Percentiles rank a stretch among this genome's conserved stretches.
These are phyloP conservation scores for Leccinum discolor DNA, from an alignment of 1,284 basidiomycete species.

Conservation along the genomic window DNA sequence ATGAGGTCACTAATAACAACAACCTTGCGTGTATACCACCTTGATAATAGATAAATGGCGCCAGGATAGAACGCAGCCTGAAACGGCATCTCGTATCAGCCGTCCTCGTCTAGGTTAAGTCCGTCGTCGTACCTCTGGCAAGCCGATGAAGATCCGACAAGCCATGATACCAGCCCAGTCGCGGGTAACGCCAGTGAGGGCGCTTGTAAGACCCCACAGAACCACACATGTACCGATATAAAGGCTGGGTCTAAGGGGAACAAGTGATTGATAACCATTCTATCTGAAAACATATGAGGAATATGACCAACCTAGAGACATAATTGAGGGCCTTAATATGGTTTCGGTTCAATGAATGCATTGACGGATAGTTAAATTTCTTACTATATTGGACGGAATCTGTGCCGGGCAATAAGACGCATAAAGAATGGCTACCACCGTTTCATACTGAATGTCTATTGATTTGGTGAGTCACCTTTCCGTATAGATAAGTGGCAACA, in stretches of 20 bases:
- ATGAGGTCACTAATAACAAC: slow-evolving; percentile 33
- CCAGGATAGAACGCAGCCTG: slow-evolving; percentile 66
- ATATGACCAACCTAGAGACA: background rate
- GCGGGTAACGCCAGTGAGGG: background rate
- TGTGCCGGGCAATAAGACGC: slow-evolving; percentile 1
- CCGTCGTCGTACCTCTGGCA: background rate
- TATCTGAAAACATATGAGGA: background rate
- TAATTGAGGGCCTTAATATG: slow-evolving; percentile 1
- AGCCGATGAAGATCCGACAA: slow-evolving; percentile 1
- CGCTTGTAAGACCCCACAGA: slow-evolving; percentile 2
- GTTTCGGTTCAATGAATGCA: background rate
- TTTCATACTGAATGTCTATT: background rate
- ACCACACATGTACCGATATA: slow-evolving; percentile 2
- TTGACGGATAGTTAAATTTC: background rate
- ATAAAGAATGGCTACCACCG: background rate
- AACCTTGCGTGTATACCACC: slow-evolving; percentile 67
- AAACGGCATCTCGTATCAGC: slow-evolving; percentile 28
- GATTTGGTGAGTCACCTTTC: slow-evolving; percentile 12
- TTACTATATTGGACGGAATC: slow-evolving; percentile 2
- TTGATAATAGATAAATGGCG: slow-evolving; percentile 61
- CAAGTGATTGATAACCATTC: background rate
- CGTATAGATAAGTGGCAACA: slow-evolving; percentile 18
- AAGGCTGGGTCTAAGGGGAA: background rate
- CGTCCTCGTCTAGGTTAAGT: background rate
- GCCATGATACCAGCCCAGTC: slow-evolving; percentile 3